phyloP scores from a whole-genome alignment of 176 grass and related monocot genomes.

The Zizania latifolia region DNA sequence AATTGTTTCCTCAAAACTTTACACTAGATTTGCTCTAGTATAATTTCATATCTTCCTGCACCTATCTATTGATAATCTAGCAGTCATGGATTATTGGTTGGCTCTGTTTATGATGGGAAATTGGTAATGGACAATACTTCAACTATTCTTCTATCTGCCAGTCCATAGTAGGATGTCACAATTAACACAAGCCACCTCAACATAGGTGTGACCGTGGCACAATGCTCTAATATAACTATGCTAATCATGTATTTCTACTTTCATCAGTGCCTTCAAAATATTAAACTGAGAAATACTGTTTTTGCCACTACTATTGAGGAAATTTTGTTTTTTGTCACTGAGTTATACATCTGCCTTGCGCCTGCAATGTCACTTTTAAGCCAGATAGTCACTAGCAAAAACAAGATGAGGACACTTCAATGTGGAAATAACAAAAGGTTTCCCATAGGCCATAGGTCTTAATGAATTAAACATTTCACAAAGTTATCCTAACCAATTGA shows the following conservation, averaged over 20 bases:
- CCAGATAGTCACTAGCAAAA: background rate
- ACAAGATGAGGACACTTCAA: background rate
- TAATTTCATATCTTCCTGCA: background rate
- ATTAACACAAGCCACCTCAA: background rate
- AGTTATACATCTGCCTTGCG: background rate
- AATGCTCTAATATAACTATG: background rate
- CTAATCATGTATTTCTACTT: background rate
- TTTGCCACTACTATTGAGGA: background rate
- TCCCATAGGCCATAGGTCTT: no score
- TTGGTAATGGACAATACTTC: background rate
- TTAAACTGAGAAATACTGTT: background rate
- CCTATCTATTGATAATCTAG: background rate
- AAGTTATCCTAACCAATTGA: background rate
- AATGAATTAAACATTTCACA: background rate
- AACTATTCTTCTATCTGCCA: background rate
- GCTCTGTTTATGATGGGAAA: background rate
- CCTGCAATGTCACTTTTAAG: background rate
- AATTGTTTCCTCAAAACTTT: conserved; percentile 2
- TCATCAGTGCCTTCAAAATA: background rate
- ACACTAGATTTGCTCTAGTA: background rate
- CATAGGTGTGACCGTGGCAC: background rate
- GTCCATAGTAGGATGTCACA: background rate
- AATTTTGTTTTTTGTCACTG: background rate
- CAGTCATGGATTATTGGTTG: background rate
- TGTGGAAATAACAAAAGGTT: no score